Conservation (phyloP, 2,329 filamentous ascomycete species). For the Trichoderma sp. region DNA sequence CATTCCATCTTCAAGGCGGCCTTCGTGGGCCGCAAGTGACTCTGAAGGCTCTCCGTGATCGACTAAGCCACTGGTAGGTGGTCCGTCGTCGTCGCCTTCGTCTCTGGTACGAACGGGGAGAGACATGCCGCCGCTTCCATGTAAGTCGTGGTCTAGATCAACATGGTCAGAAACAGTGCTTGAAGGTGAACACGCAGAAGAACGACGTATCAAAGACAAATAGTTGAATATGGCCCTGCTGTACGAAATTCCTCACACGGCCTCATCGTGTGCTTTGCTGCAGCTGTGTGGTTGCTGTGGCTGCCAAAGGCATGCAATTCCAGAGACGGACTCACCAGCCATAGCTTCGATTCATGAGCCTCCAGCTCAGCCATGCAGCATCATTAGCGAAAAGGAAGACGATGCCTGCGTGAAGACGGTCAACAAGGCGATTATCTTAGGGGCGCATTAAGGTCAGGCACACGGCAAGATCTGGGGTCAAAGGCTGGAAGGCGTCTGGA, state of each 20-base stretch:
- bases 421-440: not conserved
- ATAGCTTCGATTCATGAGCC: not conserved
- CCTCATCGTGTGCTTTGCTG: not conserved
- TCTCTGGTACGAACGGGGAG: slow-evolving; percentile 37
- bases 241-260: not conserved
- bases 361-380: not conserved
- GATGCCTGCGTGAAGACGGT: not conserved
- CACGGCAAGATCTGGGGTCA: slow-evolving; percentile 4
- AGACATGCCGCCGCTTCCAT: slow-evolving; percentile 8
- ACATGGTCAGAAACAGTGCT: not conserved
- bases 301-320: not conserved
- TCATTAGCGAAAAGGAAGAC: not conserved
- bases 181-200: not conserved
- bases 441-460: not conserved
- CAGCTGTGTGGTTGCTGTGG: not conserved
- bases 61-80: slow-evolving; percentile 34
- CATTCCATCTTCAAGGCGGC: slow-evolving; percentile 56
- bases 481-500: not conserved
- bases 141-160: slow-evolving; percentile 18
- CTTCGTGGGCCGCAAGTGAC: slow-evolving; percentile 33
- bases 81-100: slow-evolving; percentile 39
- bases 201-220: not conserved
- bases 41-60: slow-evolving; percentile 32
- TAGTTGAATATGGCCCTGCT: not conserved
- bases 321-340: slow-evolving; percentile 18